Evolutionary conservation across 805 yeast species (phyloP), one percentile per base, ranked within the genome.

Genomic region (Blastobotrys peoriensis): DNA sequence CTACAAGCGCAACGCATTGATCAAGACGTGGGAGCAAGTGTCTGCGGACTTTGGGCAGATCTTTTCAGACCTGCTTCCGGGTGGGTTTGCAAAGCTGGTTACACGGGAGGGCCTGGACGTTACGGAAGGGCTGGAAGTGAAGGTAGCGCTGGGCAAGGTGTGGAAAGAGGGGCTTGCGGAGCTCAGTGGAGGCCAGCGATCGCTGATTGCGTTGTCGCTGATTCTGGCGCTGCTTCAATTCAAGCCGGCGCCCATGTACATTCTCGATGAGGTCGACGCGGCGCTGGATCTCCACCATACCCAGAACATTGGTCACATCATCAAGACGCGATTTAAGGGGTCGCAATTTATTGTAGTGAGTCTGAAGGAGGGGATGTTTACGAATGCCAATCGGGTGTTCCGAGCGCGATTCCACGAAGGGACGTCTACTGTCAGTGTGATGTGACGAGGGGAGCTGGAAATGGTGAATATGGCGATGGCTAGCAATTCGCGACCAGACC

Each of bases 181-280:
- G 65, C 71, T 93, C 37, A 86, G 96, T 4, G 99, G 99, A 45
- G 99, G 99, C 16, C 99, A 93, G 64, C 68, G 98, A 54, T 93
- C 98, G 1, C 75, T 94, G 51, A 86, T 91, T 51, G 98, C 98
- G 0, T 68, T 93, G 45, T 86, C 98, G 2, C 70, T 91, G 55
- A 93, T 93, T 55, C 75, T 91, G 79, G 96, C 98, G 0, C 70
- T 93, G 49, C 69, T 93, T 40, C 95, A 88, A 63, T 91, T 85
- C 70, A 86, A 88, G 62, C 99, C 99, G 3, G 98, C 99, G 1
- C 98, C 98, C 5, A 86, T 93, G 95, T 93, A 93, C 60, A 91
- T 93, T 54, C 69, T 93, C 46, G 98, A 93, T 66, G 98, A 93
- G 67, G 97, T 93, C 33, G 98, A 93, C 68, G 98, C 99, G 1